Evolutionary conservation across 768 basidiomycete species (phyloP), one percentile per base, ranked within the genome.

Genomic region (Mycena vulgaris): DNA sequence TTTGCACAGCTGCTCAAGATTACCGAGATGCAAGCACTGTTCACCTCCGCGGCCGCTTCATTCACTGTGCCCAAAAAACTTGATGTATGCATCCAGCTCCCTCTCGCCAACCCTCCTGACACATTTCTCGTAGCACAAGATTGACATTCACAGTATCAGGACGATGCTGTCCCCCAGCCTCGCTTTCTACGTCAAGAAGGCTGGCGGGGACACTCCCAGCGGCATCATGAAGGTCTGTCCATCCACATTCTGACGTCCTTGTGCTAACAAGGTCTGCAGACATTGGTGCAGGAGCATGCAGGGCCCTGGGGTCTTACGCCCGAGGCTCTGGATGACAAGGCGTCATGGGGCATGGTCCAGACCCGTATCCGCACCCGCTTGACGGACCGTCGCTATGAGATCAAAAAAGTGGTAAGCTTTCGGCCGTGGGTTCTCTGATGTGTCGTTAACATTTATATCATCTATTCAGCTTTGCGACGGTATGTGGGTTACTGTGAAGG

Each of bases 351-450:
- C 11, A 13, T 21, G 9, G 28, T 66, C 9, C 5, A n/a, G 1
- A 47, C 45, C 16, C 57, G 65, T 16, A 7, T 49, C 21, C 49
- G 65, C 17, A 21, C 3, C 1, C 33, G 49, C 10, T 57, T 66
- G 39, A 66, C 65, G 1, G 65, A 66, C 16, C 48, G n/a, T 30
- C 65, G 57, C 13, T 66, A 66, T 30, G 48, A 66, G 5, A 59
- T 66, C 28, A 66, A 66, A 28, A 66, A 66, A 45, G n/a, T n/a
- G 25, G 65, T 66, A 39, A 19, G 65, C 49, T 8, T 11, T 40
- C 25, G 21, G 10, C 21, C 49, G 23, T 3, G 5, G 17, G 31
- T 53, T 17, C 52, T 7, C 25, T 31, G 16, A 37, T 17, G 13
- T 4, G 4, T 60, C 27, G 27, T 27, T 60, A 14, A 27, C 30